These are phyloP conservation scores for Xylaria sp. DNA, from an alignment of 2,329 filamentous ascomycete genomes.

Conservation along the genomic window DNA sequence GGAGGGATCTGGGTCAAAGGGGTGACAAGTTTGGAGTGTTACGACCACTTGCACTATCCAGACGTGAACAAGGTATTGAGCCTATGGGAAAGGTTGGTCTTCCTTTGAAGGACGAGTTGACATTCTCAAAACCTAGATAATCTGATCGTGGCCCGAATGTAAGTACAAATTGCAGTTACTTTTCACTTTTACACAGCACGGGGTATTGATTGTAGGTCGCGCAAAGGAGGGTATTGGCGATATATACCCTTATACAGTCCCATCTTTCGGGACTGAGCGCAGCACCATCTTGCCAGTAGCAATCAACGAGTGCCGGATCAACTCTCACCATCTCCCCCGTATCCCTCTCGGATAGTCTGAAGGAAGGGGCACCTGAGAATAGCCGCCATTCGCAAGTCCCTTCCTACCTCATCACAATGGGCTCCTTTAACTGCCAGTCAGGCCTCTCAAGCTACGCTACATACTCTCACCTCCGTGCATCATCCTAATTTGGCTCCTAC, in stretches of 20 bases:
- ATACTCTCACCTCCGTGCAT: not conserved
- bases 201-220: not conserved
- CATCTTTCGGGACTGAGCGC: not conserved
- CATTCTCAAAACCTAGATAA: not conserved
- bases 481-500: not conserved
- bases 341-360: too few species aligned
- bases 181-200: not conserved
- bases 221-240: too few species aligned
- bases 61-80: not conserved
- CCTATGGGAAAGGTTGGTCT: not conserved
- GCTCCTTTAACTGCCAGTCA: not conserved
- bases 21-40: slow-evolving; percentile 10
- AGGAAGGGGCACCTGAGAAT: slow-evolving; percentile 6
- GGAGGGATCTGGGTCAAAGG: not conserved
- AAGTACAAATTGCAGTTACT: not conserved
- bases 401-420: not conserved
- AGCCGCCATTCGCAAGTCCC: not conserved
- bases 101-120: not conserved
- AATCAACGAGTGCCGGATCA: not conserved
- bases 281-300: not conserved
- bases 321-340: too few species aligned
- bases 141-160: not conserved
- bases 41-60: not conserved
- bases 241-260: not conserved
- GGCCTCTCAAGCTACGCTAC: not conserved